A percentile compares a stretch with the other conserved stretches of the same genome.
These are phyloP conservation scores for Mycosarcoma mackinlayi DNA, from an alignment of 1,284 basidiomycete genomes.

Conservation along the genomic window DNA sequence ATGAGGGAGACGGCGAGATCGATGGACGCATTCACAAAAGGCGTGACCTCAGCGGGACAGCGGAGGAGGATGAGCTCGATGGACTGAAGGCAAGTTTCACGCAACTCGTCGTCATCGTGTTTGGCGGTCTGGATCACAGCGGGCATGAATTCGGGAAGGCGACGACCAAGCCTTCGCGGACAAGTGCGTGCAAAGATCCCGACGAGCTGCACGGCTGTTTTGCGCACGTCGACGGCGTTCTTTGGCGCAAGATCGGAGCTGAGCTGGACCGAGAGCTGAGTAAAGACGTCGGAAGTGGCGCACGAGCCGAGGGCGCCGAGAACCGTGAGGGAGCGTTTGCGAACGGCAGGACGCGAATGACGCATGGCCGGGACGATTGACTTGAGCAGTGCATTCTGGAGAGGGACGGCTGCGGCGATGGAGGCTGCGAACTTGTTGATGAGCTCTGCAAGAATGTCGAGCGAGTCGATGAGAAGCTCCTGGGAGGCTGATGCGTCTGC, in stretches of 20 bases:
- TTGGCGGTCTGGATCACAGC: constrained; percentile 77
- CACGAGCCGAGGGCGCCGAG: constrained; percentile 77
- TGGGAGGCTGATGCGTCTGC: constrained; percentile 72
- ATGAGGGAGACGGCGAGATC: constrained; percentile 80
- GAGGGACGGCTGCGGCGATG: constrained; percentile 69
- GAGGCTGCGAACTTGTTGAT: constrained; percentile 74
- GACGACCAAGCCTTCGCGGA: constrained; percentile 54
- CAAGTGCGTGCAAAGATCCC: constrained; percentile 72
- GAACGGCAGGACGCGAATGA: constrained; percentile 50
- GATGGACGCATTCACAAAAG: constrained; percentile 78
- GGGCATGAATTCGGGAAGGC: constrained; percentile 70
- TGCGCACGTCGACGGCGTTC: constrained; percentile 72
- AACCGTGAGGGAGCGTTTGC: constrained; percentile 57
- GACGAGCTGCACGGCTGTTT: constrained; percentile 82
- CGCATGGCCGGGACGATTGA: constrained; percentile 73
- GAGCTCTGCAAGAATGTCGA: constrained; percentile 90
- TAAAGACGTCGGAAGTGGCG: constrained; percentile 58
- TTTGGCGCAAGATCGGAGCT: constrained; percentile 41
- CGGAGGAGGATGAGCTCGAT: constrained; percentile 79
- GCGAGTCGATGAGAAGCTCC: constrained; percentile 85
- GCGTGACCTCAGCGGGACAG: constrained; percentile 82
- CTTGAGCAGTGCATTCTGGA: constrained; percentile 74
- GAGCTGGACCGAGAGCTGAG: constrained; percentile 50
- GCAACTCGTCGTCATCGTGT: constrained; percentile 79
- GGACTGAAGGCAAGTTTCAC: constrained; percentile 71